phyloP scores from a whole-genome alignment of 2,329 filamentous ascomycete species.

The Fusarium begoniae region DNA sequence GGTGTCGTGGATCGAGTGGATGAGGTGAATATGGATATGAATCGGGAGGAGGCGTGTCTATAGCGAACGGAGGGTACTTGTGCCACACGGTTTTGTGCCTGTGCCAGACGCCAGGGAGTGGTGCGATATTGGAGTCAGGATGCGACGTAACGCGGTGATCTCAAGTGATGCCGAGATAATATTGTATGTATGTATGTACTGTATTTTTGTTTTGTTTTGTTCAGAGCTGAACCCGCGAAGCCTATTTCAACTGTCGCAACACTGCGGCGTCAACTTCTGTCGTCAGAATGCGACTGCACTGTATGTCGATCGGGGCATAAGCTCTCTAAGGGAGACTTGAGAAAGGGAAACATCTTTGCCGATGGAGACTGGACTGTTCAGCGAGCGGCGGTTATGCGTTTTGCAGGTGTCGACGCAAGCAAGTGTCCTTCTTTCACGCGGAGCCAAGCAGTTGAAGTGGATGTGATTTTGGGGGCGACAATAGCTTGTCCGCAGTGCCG shows the following conservation, averaged over 20 bases:
- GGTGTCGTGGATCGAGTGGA: constrained; percentile 44
- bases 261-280: not conserved
- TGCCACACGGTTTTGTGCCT: constrained; percentile 34
- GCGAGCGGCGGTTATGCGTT: constrained; percentile 29
- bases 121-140: constrained; percentile 23
- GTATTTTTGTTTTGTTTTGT: constrained; percentile 13
- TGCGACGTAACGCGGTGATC: constrained; percentile 32
- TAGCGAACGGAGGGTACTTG: constrained; percentile 18
- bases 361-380: constrained; percentile 1
- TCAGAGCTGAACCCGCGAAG: constrained; percentile 9
- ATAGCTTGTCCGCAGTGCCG: constrained; percentile 36
- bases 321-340: not conserved
- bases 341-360: not conserved
- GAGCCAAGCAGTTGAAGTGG: constrained; percentile 30
- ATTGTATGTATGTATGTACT: constrained; percentile 11
- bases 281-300: not conserved
- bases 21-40: constrained; percentile 32
- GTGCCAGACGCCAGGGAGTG: constrained; percentile 29
- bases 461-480: constrained; percentile 26
- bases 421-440: constrained; percentile 11
- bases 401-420: constrained; percentile 24
- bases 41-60: constrained; percentile 33
- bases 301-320: not conserved
- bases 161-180: constrained; percentile 32
- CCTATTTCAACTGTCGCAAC: not conserved